Conservation (phyloP, 2,329 filamentous ascomycete species). For the Penicillium frequentans region DNA sequence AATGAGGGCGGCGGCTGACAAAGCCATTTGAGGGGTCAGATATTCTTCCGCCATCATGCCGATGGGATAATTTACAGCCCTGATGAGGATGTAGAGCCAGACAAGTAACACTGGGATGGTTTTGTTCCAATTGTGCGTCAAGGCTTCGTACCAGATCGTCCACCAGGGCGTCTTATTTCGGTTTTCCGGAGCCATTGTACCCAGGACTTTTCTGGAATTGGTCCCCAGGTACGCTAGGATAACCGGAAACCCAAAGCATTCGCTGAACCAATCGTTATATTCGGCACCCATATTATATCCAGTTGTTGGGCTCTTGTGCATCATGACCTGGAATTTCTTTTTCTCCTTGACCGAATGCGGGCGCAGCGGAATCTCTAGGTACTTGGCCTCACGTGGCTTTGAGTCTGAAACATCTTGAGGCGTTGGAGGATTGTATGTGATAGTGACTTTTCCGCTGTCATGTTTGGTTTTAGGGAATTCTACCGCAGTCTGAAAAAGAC, state of each 20-base stretch:
- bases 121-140: not conserved
- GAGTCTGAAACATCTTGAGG: constrained; percentile 26
- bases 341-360: constrained; percentile 30
- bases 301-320: constrained; percentile 60
- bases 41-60: not conserved
- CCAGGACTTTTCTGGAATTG: constrained; percentile 61
- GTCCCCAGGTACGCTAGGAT: constrained; percentile 66
- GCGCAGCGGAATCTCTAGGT: constrained; percentile 61
- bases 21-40: not conserved
- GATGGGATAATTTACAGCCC: not conserved
- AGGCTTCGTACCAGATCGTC: not conserved
- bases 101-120: not conserved
- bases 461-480: constrained; percentile 25
- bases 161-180: constrained; percentile 8
- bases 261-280: constrained; percentile 67
- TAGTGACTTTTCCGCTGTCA: constrained; percentile 36
- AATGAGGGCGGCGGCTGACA: not conserved
- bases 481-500: constrained; percentile 64
- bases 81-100: not conserved
- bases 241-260: constrained; percentile 62
- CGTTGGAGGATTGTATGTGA: constrained; percentile 39
- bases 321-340: constrained; percentile 52
- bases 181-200: constrained; percentile 54
- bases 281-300: constrained; percentile 63
- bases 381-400: constrained; percentile 5